Percentiles rank a stretch among this genome's conserved stretches.
These are phyloP conservation scores for Eucalyptus victrix DNA, from an alignment of 345 rosid species.

Conservation along the genomic window DNA sequence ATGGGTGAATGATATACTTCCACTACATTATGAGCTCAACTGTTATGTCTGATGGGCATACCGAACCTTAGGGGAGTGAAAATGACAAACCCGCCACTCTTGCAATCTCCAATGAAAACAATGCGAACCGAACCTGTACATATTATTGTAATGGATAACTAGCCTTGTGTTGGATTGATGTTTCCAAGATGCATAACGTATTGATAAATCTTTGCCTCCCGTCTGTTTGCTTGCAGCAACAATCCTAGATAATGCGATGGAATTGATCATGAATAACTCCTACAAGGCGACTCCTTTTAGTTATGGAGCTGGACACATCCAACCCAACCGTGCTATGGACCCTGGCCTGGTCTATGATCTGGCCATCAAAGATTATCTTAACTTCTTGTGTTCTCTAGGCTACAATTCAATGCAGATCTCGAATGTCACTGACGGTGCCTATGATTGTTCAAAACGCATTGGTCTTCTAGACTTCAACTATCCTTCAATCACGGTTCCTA, in stretches of 20 bases:
- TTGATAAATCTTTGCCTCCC: background rate
- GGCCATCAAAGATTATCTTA: slow-evolving; percentile 37
- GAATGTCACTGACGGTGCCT: slow-evolving; percentile 2
- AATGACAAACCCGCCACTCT: background rate
- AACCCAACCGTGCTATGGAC: slow-evolving; percentile 69
- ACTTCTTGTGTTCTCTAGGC: slow-evolving; percentile 56
- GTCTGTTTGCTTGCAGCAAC: slow-evolving; percentile 24
- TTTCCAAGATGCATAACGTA: background rate
- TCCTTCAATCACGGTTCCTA: slow-evolving; percentile 63
- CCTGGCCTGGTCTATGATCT: slow-evolving; percentile 78
- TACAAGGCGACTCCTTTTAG: slow-evolving; percentile 54
- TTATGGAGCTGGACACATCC: slow-evolving; percentile 75
- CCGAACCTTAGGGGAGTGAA: background rate
- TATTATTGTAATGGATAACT: background rate
- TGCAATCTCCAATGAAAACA: background rate
- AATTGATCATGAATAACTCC: slow-evolving; percentile 30
- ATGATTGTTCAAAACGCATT: slow-evolving; percentile 26
- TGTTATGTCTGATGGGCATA: background rate
- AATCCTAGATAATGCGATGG: slow-evolving; percentile 30
- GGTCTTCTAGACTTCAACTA: slow-evolving; percentile 56
- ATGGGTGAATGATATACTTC: background rate
- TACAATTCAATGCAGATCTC: slow-evolving; percentile 42
- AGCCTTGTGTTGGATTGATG: background rate
- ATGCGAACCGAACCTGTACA: background rate
- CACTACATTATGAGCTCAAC: background rate